Base-by-base conservation (phyloP, 1,284 basidiomycete species). In the Sporisorium graminicola region DNA sequence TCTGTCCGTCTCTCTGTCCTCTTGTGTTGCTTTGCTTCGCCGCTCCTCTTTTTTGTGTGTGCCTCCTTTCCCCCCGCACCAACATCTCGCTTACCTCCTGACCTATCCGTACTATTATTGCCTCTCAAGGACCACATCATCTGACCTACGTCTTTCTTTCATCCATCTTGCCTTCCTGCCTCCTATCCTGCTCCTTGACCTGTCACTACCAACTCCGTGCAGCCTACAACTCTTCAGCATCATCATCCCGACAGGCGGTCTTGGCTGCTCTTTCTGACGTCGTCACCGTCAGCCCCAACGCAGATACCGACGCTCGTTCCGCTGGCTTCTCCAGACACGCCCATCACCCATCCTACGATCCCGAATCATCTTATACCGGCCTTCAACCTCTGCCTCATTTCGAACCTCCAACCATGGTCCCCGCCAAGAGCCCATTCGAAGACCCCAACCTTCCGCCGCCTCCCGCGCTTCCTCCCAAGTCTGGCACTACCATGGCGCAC, bases 231-330 rank as follows among this genome's bases (percentile, higher is more conserved):
- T 27, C 50, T 18, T 56, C 73, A 0, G 58, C 73, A 0, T 61
- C 73, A 0, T 61, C 73, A 0, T 61, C 57, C 20, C 43, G 62
- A 49, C 69, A 76, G 20, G 72, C 74, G 27, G 79, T 82, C 1
- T 56, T 82, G 20, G 81, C 70, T 22, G 81, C 81, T 37, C 72
- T 82, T 29, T 78, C 78, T 40, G 81, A 82, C 70, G 79, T 82
- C 29, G 73, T 82, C 22, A 80, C 67, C 14, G 74, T 80, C 59
- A 60, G 63, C 35, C 56, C 73, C 40, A 58, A 62, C 53, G 35
- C 60, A 7, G 61, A 51, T 6, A 26, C 55, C 61, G 29, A 50
- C 40, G 16, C 56, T 33, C 35, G 43, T 42, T 58, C 50, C 26
- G 18, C 46, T n/a, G 61, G 55, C 26, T 52, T 64, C 27, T 58